A percentile compares a stretch with the other conserved stretches of the same genome.
Evolutionary conservation across 2,329 filamentous ascomycete species (phyloP).

Genomic region (Dactylonectria macrodidyma): DNA sequence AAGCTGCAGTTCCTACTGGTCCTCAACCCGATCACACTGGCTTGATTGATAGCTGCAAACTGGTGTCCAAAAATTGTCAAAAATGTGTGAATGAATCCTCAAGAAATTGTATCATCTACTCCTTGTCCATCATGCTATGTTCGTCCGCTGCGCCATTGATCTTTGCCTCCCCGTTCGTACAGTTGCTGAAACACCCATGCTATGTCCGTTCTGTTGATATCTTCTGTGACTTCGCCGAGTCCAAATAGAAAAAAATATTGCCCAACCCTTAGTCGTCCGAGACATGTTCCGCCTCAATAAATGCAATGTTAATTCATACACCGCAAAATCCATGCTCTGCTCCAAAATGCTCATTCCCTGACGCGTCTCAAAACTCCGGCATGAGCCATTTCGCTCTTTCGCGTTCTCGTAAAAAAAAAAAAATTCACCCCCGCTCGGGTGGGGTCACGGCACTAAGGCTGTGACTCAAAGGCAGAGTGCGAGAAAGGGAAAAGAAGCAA

Average conservation of each 20-base stretch:
- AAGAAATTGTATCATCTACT: background rate
- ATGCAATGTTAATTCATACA: conserved; percentile 31
- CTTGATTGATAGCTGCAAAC: background rate
- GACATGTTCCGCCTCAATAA: conserved; percentile 37
- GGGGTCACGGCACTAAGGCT: conserved; percentile 23
- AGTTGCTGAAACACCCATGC: conserved; percentile 9
- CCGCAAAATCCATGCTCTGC: conserved; percentile 23
- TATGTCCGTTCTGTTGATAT: conserved; percentile 19
- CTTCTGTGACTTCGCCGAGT: conserved; percentile 21
- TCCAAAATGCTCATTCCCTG: conserved; percentile 27
- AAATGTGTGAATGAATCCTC: background rate
- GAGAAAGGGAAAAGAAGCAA: conserved; percentile 33
- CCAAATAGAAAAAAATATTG: conserved; percentile 21
- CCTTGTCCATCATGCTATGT: conserved; percentile 4
- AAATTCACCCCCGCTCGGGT: conserved; percentile 28
- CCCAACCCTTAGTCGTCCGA: conserved; percentile 22
- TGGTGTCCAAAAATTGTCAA: background rate
- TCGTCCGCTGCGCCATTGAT: conserved; percentile 18
- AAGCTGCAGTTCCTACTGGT: background rate
- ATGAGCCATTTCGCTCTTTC: conserved; percentile 38
- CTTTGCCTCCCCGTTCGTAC: conserved; percentile 18
- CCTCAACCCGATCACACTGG: background rate
- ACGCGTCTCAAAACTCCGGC: conserved; percentile 35
- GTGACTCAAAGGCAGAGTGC: conserved; percentile 20
- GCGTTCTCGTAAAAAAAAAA: conserved; percentile 19